phyloP scores from a whole-genome alignment of 208 protist species.

The Naegleria fowleri region DNA sequence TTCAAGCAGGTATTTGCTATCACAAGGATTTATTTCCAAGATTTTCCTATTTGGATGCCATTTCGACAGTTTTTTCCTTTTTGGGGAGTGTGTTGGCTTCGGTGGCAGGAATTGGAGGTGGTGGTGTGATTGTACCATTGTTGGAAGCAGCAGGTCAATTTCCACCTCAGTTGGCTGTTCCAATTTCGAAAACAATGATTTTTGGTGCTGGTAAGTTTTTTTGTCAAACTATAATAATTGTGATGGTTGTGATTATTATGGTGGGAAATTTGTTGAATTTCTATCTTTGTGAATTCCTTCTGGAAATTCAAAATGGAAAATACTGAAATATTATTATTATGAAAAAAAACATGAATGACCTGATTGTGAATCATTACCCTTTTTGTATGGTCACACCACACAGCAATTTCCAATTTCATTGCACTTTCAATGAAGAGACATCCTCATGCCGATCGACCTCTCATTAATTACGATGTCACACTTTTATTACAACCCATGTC shows the following conservation, averaged over 20 bases:
- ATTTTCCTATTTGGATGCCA: neutral
- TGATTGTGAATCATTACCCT: no score
- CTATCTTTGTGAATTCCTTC: no score
- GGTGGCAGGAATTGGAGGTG: slow-evolving; percentile 4
- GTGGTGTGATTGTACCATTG: slow-evolving; percentile 10
- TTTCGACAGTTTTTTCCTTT: neutral
- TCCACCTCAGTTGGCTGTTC: neutral
- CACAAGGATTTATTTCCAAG: neutral
- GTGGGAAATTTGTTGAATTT: no score
- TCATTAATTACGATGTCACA: slow-evolving; percentile 19
- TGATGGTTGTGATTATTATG: no score
- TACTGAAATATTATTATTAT: no score
- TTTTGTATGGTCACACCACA: no score
- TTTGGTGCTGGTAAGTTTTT: neutral
- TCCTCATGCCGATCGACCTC: neutral
- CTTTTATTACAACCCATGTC: slow-evolving; percentile 2
- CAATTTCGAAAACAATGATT: slow-evolving; percentile 7
- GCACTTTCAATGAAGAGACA: neutral
- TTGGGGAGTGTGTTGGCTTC: neutral
- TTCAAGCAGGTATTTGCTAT: neutral
- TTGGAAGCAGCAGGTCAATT: neutral
- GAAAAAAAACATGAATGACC: no score
- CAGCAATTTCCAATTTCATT: neutral
- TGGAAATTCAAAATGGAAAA: no score
- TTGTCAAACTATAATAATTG: neutral